Percentiles rank a stretch among this genome's conserved stretches.
Conservation (phyloP, 805 yeast species). For the Saturnispora besseyi region DNA sequence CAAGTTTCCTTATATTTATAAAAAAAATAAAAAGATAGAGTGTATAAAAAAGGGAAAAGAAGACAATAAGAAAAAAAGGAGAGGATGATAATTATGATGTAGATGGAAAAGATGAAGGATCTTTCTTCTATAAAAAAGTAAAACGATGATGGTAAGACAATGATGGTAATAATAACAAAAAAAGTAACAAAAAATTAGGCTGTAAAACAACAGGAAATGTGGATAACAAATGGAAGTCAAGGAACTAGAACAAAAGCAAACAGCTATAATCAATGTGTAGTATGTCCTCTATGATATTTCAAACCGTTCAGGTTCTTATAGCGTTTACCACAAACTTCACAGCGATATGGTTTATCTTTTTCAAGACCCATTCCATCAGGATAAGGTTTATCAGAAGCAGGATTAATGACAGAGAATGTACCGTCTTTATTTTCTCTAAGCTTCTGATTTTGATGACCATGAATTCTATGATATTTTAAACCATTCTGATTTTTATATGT, state of each 20-base stretch:
- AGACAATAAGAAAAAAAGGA: background rate
- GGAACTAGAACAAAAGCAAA: background rate
- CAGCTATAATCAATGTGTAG: conserved; percentile 59
- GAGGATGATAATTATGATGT: too few relatives aligned
- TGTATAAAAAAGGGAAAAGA: background rate
- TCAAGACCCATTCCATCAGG: conserved; percentile 93
- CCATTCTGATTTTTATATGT: conserved; percentile 97
- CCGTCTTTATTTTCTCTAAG: conserved; percentile 89
- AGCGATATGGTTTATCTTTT: conserved; percentile 95
- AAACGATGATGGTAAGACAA: background rate
- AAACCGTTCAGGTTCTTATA: conserved; percentile 94
- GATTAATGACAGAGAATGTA: conserved; percentile 84
- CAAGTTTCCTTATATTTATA: background rate
- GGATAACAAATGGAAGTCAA: background rate
- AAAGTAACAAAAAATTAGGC: background rate
- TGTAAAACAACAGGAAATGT: background rate
- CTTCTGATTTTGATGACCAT: conserved; percentile 95
- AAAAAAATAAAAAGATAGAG: background rate
- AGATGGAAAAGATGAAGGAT: too few relatives aligned
- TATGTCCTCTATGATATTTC: conserved; percentile 95
- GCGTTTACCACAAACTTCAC: conserved; percentile 97
- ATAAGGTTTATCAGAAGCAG: conserved; percentile 78
- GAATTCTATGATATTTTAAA: conserved; percentile 86
- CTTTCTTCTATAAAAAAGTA: background rate
- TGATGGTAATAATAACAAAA: background rate